Evolutionary conservation across 2,329 filamentous ascomycete genomes (phyloP), one percentile per base, ranked within the genome.

Genomic region (Aspergillus udagawae): DNA sequence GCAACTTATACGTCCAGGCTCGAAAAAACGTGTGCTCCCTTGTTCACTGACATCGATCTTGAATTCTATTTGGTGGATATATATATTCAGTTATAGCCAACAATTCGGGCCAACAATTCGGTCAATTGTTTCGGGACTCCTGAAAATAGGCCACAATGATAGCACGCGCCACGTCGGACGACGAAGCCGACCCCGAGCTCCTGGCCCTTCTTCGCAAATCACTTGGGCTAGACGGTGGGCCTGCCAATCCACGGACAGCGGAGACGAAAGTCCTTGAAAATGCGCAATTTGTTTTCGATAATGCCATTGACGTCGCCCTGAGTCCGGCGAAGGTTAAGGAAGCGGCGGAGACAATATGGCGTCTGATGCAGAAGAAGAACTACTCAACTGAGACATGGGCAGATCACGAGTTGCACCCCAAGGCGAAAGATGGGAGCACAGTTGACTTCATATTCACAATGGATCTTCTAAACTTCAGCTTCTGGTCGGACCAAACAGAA

Each of bases 391-490:
- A 89, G 60, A 89, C 86, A 8, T 99, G 94, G 94, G 85, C 90
- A 14, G 83, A 89, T 67, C 92, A 97, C 73, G 90, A 94, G 70
- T 80, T 99, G 42, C 94, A 99, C 68, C 94, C 94, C 1, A 89
- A 92, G 72, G 68, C 83, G 45, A 91, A 91, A 69, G 87, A 95
- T 69, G 89, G 91, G 68, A 82, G 76, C 52, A 92, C 91, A 0
- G 85, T 96, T 23, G 88, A 90, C 61, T 97, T 99, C 71, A 93
- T 99, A 67, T 97, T 99, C 72, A 91, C 90, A 21, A 96, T 99
- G 91, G 94, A 99, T 72, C 75, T 99, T 28, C 79, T 99, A 52
- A 99, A 99, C 72, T 99, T 97, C 71, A 95, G 88, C 23, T 99
- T 99, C 73, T 99, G 94, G 94, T 95, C 91, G 14, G 87, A 90